Base-by-base conservation (phyloP, 192 early-diverging fungal genomes). In the Coemansia erecta region DNA sequence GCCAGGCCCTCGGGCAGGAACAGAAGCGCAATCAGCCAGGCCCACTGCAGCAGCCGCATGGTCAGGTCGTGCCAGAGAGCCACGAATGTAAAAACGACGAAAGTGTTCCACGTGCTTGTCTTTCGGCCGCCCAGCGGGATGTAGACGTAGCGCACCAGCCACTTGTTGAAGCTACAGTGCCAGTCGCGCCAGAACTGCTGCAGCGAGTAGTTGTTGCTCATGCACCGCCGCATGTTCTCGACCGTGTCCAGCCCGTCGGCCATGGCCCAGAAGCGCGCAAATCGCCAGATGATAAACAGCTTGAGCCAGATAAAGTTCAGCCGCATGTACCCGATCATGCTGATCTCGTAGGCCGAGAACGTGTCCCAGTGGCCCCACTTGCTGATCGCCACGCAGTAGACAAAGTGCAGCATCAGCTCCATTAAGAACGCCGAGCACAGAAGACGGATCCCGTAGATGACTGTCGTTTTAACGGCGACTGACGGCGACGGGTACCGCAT, bases 191-290 rank as follows among this genome's bases (percentile, higher is more conserved):
- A 99, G 73, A 99, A 99, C 54, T 88, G 86, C 45, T 89, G 85
- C 13, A 89, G 83, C 17, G 93, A 95, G 77, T 96, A 99, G 74
- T 98, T 94, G 81, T 96, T 94, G 68, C 82, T 85, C 87, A 98
- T 95, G 67, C 95, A 99, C 6, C 95, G 87, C 3, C 87, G 85
- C 94, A 99, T 98, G 69, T 99, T 99, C 65, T 99, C 97, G 10
- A 86, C 77, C 2, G 88, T 86, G 40, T 90, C 89, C 24, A 98
- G 76, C 7, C 93, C 91, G 68, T 98, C 97, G n/a, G 82, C 69
- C 72, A 98, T 70, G 0, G 93, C 93, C 97, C 97, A 98, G 50
- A 98, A 82, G 35, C 97, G 83, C 71, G 96, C 97, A 77, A 96
- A 98, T 35, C 97, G 83, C 97, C 97, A 98, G 51, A 94, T 95